Base-by-base conservation (phyloP, 345 rosid species). In the Abelmoschus esculentus region DNA sequence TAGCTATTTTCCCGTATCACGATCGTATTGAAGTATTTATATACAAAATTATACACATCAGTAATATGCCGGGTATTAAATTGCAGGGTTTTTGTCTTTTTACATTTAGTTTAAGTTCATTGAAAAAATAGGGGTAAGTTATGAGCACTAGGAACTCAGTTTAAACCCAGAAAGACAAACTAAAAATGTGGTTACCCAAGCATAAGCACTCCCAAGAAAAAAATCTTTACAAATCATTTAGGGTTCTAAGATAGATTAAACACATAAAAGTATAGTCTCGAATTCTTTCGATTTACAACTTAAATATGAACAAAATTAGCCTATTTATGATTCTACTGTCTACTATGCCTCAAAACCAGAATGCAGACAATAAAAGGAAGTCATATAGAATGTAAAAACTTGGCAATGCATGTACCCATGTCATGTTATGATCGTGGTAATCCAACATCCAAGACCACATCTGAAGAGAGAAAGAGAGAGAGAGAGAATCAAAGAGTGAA, bases 401-500 rank as follows among this genome's bases (percentile, higher is more conserved):
- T 17, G 56, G 56, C 56, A 52, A 52, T n/a, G 1, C 19, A 52
- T 6, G 56, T 17, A 2, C 22, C 19, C 9, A 17, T 52, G 10
- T 52, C 56, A 52, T 52, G 50, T 11, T 12, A 1, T 46, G 13
- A 10, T 52, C 56, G 13, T 52, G 56, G 10, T 52, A 6, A 5
- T 52, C 56, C 19, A 49, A 49, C 54, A 49, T 49, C 54, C 18
- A 15, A 49, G 11, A 31, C 13, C 13, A 15, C 32, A 19, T 14
- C 52, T 5, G 38, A 53, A 76, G 6, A 66, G 13, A 58, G 31
- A 32, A 49, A 44, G 57, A 44, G 15, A n/a, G n/a, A n/a, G n/a
- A n/a, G n/a, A n/a, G n/a, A n/a, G n/a, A n/a, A n/a, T 52, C 7
- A 18, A 40, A 66, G 72, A 63, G 76, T 66, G 50, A 73, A 29